phyloP scores from a whole-genome alignment of 2,329 filamentous ascomycete species.

The Ophiosphaerella korrae region DNA sequence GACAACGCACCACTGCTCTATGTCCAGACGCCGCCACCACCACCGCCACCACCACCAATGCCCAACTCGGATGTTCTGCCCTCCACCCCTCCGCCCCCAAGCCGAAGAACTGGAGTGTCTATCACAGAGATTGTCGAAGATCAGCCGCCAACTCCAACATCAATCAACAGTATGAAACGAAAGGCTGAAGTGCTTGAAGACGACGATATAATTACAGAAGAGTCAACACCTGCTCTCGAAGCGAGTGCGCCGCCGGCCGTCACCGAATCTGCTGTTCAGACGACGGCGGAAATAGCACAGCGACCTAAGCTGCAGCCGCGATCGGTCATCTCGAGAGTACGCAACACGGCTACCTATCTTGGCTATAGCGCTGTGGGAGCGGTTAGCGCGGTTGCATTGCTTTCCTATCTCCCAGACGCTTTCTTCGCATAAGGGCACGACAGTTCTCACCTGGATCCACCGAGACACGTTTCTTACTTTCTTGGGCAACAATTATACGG shows the following conservation, averaged over 20 bases:
- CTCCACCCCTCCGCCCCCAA: constrained; percentile 18
- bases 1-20: background rate
- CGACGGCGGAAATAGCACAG: constrained; percentile 16
- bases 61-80: constrained; percentile 8
- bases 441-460: no score
- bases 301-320: constrained; percentile 27
- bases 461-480: no score
- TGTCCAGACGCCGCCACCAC: constrained; percentile 11
- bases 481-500: no score
- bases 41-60: constrained; percentile 26
- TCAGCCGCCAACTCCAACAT: constrained; percentile 37
- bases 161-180: constrained; percentile 36
- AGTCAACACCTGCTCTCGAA: background rate
- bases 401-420: constrained; percentile 27
- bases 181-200: constrained; percentile 36
- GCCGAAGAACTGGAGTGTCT: constrained; percentile 33
- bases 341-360: constrained; percentile 17
- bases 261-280: constrained; percentile 5
- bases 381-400: constrained; percentile 23
- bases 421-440: constrained; percentile 19
- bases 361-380: constrained; percentile 23
- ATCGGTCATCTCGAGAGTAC: constrained; percentile 16
- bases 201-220: constrained; percentile 4
- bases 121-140: constrained; percentile 42
- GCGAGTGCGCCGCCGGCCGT: background rate